phyloP scores from a whole-genome alignment of 768 basidiomycete genomes.

The Rhizopogon roseolus region DNA sequence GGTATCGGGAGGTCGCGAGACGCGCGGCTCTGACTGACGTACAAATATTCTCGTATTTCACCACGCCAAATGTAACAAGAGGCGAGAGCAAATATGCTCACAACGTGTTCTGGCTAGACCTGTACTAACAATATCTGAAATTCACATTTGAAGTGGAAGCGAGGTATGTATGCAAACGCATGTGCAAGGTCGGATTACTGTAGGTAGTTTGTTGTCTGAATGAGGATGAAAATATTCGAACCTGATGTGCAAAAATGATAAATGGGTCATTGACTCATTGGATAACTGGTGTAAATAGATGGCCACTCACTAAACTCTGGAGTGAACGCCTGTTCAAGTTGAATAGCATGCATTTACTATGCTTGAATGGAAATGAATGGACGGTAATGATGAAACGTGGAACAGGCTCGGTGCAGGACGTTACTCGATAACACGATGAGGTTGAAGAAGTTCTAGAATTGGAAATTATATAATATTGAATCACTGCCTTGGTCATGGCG shows the following conservation, averaged over 20 bases:
- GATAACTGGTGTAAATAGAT: no score
- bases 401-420: no score
- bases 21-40: constrained; percentile 52
- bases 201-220: constrained; percentile 5
- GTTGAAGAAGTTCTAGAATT: no score
- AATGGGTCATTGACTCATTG: no score
- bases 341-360: not conserved
- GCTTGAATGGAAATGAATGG: not conserved
- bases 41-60: constrained; percentile 49
- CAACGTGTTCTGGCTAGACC: not conserved
- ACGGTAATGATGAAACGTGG: not conserved
- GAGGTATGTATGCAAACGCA: not conserved
- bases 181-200: not conserved
- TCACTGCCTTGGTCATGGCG: no score
- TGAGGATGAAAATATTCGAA: constrained; percentile 23
- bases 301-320: not conserved
- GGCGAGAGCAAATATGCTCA: not conserved
- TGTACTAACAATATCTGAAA: not conserved
- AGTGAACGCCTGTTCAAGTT: not conserved
- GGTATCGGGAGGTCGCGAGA: no score
- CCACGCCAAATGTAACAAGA: constrained; percentile 22
- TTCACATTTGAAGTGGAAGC: not conserved
- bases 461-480: no score
- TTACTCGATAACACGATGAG: no score
- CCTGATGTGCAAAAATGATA: no score